A percentile compares a stretch with the other conserved stretches of the same genome.
phyloP scores from a whole-genome alignment of 108 stramenopile species.

The Epithemia pelagica region DNA sequence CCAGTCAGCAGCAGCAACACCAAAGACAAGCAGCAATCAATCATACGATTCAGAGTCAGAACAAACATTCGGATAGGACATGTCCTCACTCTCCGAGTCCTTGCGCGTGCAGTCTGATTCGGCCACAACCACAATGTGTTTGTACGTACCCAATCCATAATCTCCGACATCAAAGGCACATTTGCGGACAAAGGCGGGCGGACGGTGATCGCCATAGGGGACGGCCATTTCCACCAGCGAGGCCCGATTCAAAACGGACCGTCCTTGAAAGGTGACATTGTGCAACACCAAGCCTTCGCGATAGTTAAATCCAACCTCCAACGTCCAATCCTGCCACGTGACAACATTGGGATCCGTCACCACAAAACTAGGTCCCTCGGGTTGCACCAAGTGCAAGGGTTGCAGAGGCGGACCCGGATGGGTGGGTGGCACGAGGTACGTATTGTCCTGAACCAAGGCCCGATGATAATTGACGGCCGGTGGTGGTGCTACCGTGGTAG shows the following conservation, averaged over 20 bases:
- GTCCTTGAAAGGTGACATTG: slow-evolving; percentile 41
- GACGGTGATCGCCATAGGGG: slow-evolving; percentile 56
- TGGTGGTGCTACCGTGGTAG: too few species aligned
- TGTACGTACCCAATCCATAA: slow-evolving; percentile 37
- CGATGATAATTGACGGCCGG: slow-evolving; percentile 65
- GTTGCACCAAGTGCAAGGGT: slow-evolving; percentile 48
- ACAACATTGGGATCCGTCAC: slow-evolving; percentile 50
- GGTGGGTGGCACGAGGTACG: slow-evolving; percentile 31
- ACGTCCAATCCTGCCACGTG: slow-evolving; percentile 59
- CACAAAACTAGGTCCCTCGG: slow-evolving; percentile 56
- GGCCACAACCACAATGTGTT: too few species aligned
- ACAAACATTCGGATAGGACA: neutral
- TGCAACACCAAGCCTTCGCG: slow-evolving; percentile 65
- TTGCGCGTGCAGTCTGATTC: too few species aligned
- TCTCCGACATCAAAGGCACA: slow-evolving; percentile 55
- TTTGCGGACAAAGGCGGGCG: slow-evolving; percentile 48
- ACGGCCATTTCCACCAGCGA: slow-evolving; percentile 74
- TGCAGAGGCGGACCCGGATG: slow-evolving; percentile 28
- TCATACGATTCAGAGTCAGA: neutral
- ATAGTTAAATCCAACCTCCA: slow-evolving; percentile 60
- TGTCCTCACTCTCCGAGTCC: neutral
- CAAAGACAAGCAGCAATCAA: slow-evolving; percentile 23
- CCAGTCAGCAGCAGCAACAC: too few species aligned
- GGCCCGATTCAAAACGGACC: slow-evolving; percentile 45
- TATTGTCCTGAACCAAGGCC: slow-evolving; percentile 36